Evolutionary conservation across 2,329 filamentous ascomycete genomes (phyloP).

Genomic region (Aspergillus felis): DNA sequence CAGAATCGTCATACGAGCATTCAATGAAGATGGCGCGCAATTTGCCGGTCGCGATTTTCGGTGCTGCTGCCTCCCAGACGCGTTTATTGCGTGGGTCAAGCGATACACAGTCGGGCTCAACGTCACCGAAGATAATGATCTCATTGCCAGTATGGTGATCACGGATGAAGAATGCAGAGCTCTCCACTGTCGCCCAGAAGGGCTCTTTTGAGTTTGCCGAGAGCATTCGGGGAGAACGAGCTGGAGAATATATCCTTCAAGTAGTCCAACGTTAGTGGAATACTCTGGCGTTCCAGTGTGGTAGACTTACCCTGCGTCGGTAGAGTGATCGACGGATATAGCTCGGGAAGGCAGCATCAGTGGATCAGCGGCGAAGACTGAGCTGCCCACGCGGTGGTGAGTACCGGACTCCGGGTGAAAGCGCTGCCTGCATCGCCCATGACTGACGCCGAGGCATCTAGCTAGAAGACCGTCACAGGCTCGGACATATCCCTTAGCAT

Average conservation of each 20-base stretch:
- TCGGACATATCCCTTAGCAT: conserved; percentile 78
- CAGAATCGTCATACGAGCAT: conserved; percentile 84
- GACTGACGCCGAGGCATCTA: conserved; percentile 80
- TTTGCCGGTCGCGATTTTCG: conserved; percentile 69
- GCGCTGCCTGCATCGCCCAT: conserved; percentile 80
- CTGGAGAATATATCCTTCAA: conserved; percentile 29
- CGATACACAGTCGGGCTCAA: conserved; percentile 86
- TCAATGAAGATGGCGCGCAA: conserved; percentile 88
- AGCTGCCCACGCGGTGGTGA: conserved; percentile 57
- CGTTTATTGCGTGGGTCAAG: conserved; percentile 73
- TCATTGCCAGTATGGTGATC: conserved; percentile 67
- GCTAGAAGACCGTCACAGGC: conserved; percentile 85
- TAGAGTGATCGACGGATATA: conserved; percentile 27
- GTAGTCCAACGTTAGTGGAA: conserved; percentile 1
- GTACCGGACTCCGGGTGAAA: conserved; percentile 46
- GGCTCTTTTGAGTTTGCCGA: conserved; percentile 15
- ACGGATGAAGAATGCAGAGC: conserved; percentile 89
- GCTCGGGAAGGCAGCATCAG: conserved; percentile 42
- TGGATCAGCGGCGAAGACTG: conserved; percentile 44
- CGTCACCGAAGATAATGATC: conserved; percentile 90
- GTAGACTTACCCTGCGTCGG: conserved; percentile 28
- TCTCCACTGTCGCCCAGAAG: conserved; percentile 53
- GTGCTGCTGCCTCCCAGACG: conserved; percentile 85
- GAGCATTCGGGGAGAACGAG: conserved; percentile 23
- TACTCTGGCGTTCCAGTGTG: background rate